phyloP scores from a whole-genome alignment of 805 yeast species.

The Brettanomyces naardenensis region DNA sequence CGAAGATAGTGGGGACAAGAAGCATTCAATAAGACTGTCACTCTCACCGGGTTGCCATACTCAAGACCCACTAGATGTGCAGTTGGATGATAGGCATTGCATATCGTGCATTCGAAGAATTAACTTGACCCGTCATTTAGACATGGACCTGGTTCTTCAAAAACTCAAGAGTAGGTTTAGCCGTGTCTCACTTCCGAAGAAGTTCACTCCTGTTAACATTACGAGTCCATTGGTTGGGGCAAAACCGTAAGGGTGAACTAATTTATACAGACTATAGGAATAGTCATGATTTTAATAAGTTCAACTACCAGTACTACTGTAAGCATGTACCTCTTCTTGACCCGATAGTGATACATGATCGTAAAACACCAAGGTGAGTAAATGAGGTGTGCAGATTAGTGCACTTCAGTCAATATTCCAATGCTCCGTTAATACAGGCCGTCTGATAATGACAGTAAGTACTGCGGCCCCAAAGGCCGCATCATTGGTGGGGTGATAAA shows the following conservation, averaged over 20 bases:
- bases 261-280: too few relatives aligned
- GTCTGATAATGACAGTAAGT: constrained; percentile 25
- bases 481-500: constrained; percentile 35
- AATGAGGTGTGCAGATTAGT: too few relatives aligned
- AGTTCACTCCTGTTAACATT: constrained; percentile 81
- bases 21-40: constrained; percentile 85
- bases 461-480: constrained; percentile 49
- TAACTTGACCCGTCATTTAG: constrained; percentile 86
- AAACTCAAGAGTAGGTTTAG: constrained; percentile 73
- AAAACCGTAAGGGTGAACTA: constrained; percentile 9
- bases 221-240: constrained; percentile 39
- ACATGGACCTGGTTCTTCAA: constrained; percentile 79
- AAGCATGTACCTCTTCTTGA: too few relatives aligned
- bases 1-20: constrained; percentile 62
- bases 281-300: too few relatives aligned
- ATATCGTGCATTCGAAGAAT: constrained; percentile 93
- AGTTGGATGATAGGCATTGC: constrained; percentile 91
- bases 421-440: constrained; percentile 51
- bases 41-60: constrained; percentile 98
- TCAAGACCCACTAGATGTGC: constrained; percentile 94
- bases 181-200: constrained; percentile 86
- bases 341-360: too few relatives aligned
- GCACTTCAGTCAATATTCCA: constrained; percentile 39
- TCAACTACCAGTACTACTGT: too few relatives aligned
- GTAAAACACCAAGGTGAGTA: too few relatives aligned